Evolutionary conservation across 352 stramenopile genomes (phyloP), one percentile per base, ranked within the genome.

Genomic region (Globisporangium nunn): DNA sequence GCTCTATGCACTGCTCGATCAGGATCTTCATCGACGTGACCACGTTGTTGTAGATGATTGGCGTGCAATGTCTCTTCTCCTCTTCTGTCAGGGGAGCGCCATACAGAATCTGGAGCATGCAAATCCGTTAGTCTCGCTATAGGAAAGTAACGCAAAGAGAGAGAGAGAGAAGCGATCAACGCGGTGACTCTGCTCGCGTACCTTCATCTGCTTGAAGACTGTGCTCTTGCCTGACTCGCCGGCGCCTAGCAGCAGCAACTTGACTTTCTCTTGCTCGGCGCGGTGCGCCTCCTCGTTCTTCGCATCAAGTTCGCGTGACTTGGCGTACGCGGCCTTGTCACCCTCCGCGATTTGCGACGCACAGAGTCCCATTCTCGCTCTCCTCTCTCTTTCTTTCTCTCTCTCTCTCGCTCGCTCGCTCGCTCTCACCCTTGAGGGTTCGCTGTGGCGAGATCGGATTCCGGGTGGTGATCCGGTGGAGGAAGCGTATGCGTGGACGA

Each of bases 141-240:
- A 29, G 5, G 31, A 44, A 23, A 23, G 23, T 23, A 23, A 23
- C 23, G 23, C 23, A 23, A 23, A 28, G 48, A 35, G 15, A 52
- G 18, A 28, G 48, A 35, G 15, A 52, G 18, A 28, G 6, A 48
- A 10, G 18, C 28, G 8, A 5, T 17, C 11, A 11, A 40, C 12
- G 12, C 11, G 29, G 4, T n/a, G 11, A 35, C 46, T 6, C 4
- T 18, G 12, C 3, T n/a, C 17, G 46, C 72, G 47, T 61, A 88
- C 78, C 79, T 91, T 92, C 87, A 96, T 96, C 63, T 96, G 87
- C 70, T 95, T 96, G 71, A 96, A 96, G 52, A 96, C 96, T 15
- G 95, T 98, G 43, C 87, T 97, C 70, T 98, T 98, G 46, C 93
- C 93, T 56, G 88, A 98, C 74, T 98, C 93, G 52, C 93, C 95